Percentiles rank a stretch among this genome's conserved stretches.
phyloP scores from a whole-genome alignment of 106 monocot genomes.

The Dactylorhiza incarnata region DNA sequence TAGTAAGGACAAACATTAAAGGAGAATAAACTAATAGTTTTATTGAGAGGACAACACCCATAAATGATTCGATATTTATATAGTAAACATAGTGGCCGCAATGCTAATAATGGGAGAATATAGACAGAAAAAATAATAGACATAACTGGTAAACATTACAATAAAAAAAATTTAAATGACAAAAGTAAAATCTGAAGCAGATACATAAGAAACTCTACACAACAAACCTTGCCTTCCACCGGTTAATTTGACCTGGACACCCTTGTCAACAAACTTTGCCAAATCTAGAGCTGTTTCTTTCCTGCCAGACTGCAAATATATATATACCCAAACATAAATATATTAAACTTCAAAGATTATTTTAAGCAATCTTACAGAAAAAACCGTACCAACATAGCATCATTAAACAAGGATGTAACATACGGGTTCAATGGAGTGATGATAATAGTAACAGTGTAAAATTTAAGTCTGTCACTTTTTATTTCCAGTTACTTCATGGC shows the following conservation, averaged over 20 bases:
- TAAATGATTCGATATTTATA: not conserved
- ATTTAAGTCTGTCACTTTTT: not conserved
- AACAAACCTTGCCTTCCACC: conserved; percentile 86
- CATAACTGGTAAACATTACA: not conserved
- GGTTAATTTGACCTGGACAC: conserved; percentile 93
- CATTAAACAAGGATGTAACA: not conserved
- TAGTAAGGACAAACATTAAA: not conserved
- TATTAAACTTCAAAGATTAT: not conserved
- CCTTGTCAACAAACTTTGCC: conserved; percentile 97
- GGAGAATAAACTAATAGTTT: not conserved
- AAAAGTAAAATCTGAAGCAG: not conserved
- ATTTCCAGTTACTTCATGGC: not conserved
- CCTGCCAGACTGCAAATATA: conserved; percentile 60
- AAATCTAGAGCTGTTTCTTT: conserved; percentile 95
- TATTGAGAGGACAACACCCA: not conserved
- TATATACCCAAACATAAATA: not conserved
- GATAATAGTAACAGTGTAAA: not conserved
- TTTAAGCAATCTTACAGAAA: not conserved
- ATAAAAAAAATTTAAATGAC: not conserved
- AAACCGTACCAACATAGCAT: not conserved
- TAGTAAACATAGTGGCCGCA: not conserved
- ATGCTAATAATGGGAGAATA: not conserved
- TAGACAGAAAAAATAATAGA: not conserved
- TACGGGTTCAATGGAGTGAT: not conserved
- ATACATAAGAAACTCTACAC: not conserved